Evolutionary conservation across 139 green algal genomes (phyloP).

Genomic region (Parachlorella kessleri): DNA sequence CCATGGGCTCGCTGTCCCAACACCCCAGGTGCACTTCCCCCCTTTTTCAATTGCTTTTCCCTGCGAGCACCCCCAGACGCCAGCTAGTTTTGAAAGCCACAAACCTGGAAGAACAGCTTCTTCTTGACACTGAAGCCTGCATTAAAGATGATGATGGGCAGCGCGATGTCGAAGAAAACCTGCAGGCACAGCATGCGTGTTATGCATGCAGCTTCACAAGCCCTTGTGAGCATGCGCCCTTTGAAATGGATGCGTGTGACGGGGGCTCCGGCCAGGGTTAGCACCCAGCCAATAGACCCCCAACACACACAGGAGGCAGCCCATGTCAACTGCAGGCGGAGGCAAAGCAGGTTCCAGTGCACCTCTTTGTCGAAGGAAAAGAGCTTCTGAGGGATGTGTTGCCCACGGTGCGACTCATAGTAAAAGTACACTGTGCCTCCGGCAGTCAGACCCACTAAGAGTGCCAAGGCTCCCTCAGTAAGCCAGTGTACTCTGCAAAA

Average conservation of each 20-base stretch:
- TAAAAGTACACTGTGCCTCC: constrained; percentile 42
- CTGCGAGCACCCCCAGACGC: too few relatives aligned
- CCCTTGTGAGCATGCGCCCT: neutral
- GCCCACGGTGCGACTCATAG: constrained; percentile 48
- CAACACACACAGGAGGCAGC: neutral
- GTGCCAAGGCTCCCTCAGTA: constrained; percentile 41
- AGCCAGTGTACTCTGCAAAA: constrained; percentile 8
- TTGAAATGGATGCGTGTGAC: neutral
- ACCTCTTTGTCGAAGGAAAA: constrained; percentile 34
- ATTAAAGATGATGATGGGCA: constrained; percentile 89
- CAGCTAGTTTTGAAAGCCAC: too few relatives aligned
- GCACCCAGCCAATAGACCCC: neutral
- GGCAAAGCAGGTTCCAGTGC: neutral
- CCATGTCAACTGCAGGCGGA: neutral
- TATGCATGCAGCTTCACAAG: neutral
- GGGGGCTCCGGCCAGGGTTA: neutral
- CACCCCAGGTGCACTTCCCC: too few relatives aligned
- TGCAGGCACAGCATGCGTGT: too few relatives aligned
- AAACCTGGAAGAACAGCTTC: constrained; percentile 78
- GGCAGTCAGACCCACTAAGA: constrained; percentile 38
- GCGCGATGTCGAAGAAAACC: constrained; percentile 54
- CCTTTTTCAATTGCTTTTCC: too few relatives aligned
- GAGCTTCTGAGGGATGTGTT: constrained; percentile 50
- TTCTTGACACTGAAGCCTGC: constrained; percentile 82
- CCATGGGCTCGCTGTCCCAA: too few relatives aligned